A percentile compares a stretch with the other conserved stretches of the same genome.
These are phyloP conservation scores for Fusarium nisikadoi DNA, from an alignment of 2,329 filamentous ascomycete genomes.

Conservation along the genomic window DNA sequence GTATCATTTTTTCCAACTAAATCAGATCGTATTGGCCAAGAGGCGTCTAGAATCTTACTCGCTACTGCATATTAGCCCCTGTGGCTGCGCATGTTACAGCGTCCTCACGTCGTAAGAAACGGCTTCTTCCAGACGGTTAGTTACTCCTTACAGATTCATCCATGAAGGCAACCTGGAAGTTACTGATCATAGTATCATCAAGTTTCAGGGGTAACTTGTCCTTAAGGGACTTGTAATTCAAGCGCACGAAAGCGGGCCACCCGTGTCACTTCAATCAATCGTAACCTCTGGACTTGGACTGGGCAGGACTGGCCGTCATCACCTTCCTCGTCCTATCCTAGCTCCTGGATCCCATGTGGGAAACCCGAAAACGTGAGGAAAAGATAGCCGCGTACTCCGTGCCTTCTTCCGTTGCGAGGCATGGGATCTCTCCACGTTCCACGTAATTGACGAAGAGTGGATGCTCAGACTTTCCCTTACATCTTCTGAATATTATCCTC, in stretches of 20 bases:
- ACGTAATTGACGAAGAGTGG: constrained; percentile 29
- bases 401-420: constrained; percentile 16
- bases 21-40: neutral
- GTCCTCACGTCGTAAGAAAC: constrained; percentile 1
- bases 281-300: constrained; percentile 10
- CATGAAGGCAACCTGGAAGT: neutral
- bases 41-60: neutral
- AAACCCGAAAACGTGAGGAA: neutral
- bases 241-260: constrained; percentile 2
- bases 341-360: neutral
- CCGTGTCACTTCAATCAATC: constrained; percentile 26
- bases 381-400: constrained; percentile 23
- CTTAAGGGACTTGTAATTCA: constrained; percentile 15
- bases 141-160: constrained; percentile 5
- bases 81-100: constrained; percentile 24
- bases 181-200: constrained; percentile 9
- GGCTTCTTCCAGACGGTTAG: constrained; percentile 11
- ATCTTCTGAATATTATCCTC: neutral
- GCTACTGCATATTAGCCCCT: constrained; percentile 9
- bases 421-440: constrained; percentile 33
- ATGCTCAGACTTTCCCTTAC: constrained; percentile 2
- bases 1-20: neutral
- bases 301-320: neutral
- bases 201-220: constrained; percentile 29
- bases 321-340: constrained; percentile 10